Conservation (phyloP, 2,329 filamentous ascomycete genomes). For the Cercospora zeae-maydis region DNA sequence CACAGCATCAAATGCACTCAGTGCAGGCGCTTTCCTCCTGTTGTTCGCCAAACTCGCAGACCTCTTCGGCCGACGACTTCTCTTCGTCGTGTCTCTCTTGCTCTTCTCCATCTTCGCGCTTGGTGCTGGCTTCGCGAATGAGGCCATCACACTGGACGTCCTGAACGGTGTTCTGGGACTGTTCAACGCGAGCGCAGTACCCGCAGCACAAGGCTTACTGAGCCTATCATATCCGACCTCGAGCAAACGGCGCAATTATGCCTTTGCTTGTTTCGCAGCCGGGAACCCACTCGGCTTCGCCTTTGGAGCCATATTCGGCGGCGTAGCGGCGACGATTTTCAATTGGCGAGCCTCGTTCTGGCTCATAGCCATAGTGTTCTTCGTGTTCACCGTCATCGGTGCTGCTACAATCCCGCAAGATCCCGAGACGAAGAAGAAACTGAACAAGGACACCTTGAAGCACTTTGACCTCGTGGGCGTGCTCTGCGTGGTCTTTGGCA, state of each 20-base stretch:
- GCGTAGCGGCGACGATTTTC: conserved; percentile 9
- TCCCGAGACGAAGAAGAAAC: background rate
- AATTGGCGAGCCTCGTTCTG: conserved; percentile 11
- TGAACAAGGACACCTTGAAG: conserved; percentile 4
- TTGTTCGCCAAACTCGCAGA: conserved; percentile 11
- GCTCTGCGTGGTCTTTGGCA: conserved; percentile 7
- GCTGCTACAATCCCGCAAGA: conserved; percentile 1
- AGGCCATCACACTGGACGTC: conserved; percentile 4
- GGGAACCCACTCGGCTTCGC: conserved; percentile 13
- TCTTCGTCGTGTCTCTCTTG: conserved; percentile 6
- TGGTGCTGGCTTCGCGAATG: conserved; percentile 6
- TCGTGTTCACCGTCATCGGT: conserved; percentile 6
- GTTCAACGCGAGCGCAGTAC: conserved; percentile 11
- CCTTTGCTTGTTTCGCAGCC: conserved; percentile 12
- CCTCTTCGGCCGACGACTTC: conserved; percentile 3
- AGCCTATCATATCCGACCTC: conserved; percentile 5
- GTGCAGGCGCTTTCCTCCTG: conserved; percentile 7
- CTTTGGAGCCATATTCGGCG: conserved; percentile 8
- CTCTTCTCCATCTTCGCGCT: conserved; percentile 12
- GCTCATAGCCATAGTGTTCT: conserved; percentile 10
- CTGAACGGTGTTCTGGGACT: conserved; percentile 10
- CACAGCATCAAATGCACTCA: conserved; percentile 2
- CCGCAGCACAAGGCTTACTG: conserved; percentile 8
- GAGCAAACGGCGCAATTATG: conserved; percentile 9
- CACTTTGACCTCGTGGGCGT: conserved; percentile 10